A percentile compares a stretch with the other conserved stretches of the same genome.
phyloP scores from a whole-genome alignment of 768 basidiomycete genomes.

The Naganishia randhawae region DNA sequence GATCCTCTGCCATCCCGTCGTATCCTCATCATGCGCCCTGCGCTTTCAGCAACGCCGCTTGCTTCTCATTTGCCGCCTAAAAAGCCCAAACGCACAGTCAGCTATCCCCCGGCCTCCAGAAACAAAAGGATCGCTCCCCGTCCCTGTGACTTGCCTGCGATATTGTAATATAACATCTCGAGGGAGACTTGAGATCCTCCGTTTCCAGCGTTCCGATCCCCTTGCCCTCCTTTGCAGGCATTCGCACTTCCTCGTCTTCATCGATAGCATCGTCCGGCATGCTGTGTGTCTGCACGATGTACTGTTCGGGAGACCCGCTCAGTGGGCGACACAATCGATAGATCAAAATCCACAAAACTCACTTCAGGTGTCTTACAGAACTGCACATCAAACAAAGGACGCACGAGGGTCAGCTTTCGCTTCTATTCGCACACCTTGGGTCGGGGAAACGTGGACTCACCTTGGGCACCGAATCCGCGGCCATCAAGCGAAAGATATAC shows the following conservation, averaged over 20 bases:
- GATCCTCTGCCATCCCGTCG: background rate
- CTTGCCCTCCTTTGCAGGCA: constrained; percentile 29
- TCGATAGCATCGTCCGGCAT: constrained; percentile 42
- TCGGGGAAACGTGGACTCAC: constrained; percentile 35
- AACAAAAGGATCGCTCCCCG: background rate
- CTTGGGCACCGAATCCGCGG: constrained; percentile 98
- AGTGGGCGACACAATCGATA: background rate
- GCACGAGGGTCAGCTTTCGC: background rate
- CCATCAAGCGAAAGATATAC: constrained; percentile 96
- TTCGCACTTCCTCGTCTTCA: constrained; percentile 33
- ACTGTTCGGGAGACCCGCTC: constrained; percentile 28
- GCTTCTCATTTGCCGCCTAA: constrained; percentile 48
- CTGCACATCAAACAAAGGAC: constrained; percentile 8
- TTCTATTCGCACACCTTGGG: too few species aligned
- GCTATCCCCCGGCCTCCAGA: background rate
- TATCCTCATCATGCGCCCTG: background rate
- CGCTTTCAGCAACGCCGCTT: constrained; percentile 34
- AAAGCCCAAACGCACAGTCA: constrained; percentile 1
- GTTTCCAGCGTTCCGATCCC: constrained; percentile 5
- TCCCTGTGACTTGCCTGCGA: constrained; percentile 50
- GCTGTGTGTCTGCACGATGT: constrained; percentile 42
- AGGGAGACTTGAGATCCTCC: constrained; percentile 36
- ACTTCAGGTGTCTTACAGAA: constrained; percentile 50
- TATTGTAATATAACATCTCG: constrained; percentile 49
- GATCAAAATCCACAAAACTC: constrained; percentile 14